Evolutionary conservation across 768 basidiomycete species (phyloP).

Genomic region (Termitomyces sp.): DNA sequence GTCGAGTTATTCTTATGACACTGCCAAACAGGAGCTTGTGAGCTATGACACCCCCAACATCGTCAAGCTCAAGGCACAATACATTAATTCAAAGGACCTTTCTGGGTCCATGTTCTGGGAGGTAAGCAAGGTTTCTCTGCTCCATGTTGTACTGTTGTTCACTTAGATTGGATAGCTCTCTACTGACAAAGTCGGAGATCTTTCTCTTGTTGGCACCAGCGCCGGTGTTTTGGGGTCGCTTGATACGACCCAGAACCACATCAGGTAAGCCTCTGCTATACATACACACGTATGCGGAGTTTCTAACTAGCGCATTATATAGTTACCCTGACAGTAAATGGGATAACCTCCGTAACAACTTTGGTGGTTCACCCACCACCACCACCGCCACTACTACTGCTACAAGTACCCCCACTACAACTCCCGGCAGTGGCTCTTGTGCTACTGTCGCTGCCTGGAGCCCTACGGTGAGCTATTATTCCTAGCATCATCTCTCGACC

Average conservation of each 20-base stretch:
- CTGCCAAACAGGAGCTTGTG: constrained; percentile 59
- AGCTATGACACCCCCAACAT: constrained; percentile 75
- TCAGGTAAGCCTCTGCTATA: constrained; percentile 31
- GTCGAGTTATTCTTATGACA: constrained; percentile 75
- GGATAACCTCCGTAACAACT: constrained; percentile 64
- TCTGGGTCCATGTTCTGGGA: constrained; percentile 77
- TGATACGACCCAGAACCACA: constrained; percentile 62
- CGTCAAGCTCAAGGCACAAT: constrained; percentile 59
- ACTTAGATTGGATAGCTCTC: constrained; percentile 34
- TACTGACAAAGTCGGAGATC: constrained; percentile 50
- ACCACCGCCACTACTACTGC: constrained; percentile 20
- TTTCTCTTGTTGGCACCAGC: constrained; percentile 53
- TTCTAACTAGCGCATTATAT: background rate
- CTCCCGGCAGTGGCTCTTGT: constrained; percentile 29
- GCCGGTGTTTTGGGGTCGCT: constrained; percentile 42
- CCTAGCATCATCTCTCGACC: background rate
- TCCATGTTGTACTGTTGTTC: background rate
- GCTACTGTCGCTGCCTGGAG: constrained; percentile 43
- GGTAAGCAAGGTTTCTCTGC: constrained; percentile 21
- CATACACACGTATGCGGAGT: background rate
- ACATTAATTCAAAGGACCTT: constrained; percentile 53
- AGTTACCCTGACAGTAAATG: constrained; percentile 67
- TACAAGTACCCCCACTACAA: constrained; percentile 18
- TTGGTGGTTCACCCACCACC: constrained; percentile 29
- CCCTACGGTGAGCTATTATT: constrained; percentile 24